A percentile compares a stretch with the other conserved stretches of the same genome.
phyloP scores from a whole-genome alignment of 257 asterid species.

The Scutellaria galericulata region DNA sequence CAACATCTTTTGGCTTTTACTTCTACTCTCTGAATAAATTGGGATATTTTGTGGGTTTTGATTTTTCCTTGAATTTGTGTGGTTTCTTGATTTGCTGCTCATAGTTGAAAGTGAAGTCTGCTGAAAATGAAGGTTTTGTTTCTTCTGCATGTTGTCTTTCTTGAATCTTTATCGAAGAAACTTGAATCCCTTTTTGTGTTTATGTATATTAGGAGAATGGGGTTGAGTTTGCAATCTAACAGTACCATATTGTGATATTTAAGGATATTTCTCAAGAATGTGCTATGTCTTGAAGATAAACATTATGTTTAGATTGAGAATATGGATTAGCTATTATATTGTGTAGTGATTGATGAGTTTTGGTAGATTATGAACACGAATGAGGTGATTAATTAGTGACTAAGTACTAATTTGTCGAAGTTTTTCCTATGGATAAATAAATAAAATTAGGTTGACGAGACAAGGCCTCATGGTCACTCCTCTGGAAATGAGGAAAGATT shows the following conservation, averaged over 20 bases:
- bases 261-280: no score
- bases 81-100: neutral
- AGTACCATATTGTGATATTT: no score
- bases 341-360: no score
- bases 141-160: constrained; percentile 14
- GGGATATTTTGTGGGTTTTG: constrained; percentile 16
- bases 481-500: constrained; percentile 60
- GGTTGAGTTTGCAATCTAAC: no score
- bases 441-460: constrained; percentile 58
- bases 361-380: no score
- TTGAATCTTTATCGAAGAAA: neutral
- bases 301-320: no score
- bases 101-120: neutral
- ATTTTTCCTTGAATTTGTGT: neutral
- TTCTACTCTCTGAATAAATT: neutral
- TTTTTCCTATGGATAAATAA: neutral
- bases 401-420: no score
- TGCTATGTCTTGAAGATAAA: no score
- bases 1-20: neutral
- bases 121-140: constrained; percentile 42
- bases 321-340: no score
- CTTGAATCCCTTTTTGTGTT: neutral
- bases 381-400: no score
- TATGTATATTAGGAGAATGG: neutral
- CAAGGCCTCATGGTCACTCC: constrained; percentile 52